Evolutionary conservation across 1,139 yeast species (phyloP).

Genomic region (Yamadazyma dushanensis): DNA sequence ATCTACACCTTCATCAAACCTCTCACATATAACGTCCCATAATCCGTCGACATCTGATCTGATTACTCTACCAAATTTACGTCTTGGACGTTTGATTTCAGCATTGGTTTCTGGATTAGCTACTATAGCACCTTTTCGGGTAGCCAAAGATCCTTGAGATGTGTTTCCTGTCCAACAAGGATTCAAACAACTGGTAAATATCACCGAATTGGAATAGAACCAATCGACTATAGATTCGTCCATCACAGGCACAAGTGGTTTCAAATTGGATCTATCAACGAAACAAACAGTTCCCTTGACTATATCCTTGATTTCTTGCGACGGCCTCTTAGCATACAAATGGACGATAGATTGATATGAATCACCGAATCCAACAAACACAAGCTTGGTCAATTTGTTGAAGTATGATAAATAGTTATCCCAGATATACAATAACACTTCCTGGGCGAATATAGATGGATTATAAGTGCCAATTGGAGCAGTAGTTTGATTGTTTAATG

Average conservation of each 20-base stretch:
- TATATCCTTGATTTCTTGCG: constrained; percentile 53
- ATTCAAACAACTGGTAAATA: constrained; percentile 74
- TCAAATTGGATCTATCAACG: constrained; percentile 62
- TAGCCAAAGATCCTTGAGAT: constrained; percentile 20
- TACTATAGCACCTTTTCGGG: constrained; percentile 19
- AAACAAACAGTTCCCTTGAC: constrained; percentile 77
- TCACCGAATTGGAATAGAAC: constrained; percentile 84
- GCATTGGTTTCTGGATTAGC: constrained; percentile 22
- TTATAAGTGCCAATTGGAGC: constrained; percentile 40
- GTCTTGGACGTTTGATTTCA: constrained; percentile 71
- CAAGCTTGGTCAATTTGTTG: constrained; percentile 61
- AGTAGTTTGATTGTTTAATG: constrained; percentile 24
- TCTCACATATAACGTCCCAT: constrained; percentile 74
- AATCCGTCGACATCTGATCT: constrained; percentile 72
- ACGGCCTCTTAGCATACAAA: constrained; percentile 75
- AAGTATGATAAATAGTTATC: constrained; percentile 85
- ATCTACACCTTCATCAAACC: constrained; percentile 83
- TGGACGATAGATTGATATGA: constrained; percentile 87
- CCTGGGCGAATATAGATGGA: constrained; percentile 71
- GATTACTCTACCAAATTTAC: constrained; percentile 86
- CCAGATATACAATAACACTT: constrained; percentile 78
- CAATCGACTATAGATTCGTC: constrained; percentile 90
- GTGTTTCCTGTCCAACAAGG: constrained; percentile 64
- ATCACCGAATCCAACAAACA: constrained; percentile 88
- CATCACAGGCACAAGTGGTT: constrained; percentile 79